Evolutionary conservation across 1,284 basidiomycete species (phyloP).

Genomic region (Cutaneotrichosporon curvatum): DNA sequence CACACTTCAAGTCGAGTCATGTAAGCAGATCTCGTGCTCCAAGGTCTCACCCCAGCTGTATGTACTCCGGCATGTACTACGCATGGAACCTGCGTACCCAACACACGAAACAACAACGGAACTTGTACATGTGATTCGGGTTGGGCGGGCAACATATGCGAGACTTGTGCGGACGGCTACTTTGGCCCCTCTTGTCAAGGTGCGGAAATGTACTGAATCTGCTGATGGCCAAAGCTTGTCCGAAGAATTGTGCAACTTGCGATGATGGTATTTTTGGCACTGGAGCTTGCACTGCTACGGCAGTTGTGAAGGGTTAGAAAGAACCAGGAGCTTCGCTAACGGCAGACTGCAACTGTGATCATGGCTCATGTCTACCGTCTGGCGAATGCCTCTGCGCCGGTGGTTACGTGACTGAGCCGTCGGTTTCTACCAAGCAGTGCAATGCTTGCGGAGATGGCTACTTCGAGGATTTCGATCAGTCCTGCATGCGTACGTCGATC

Average conservation of each 20-base stretch:
- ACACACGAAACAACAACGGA: not conserved
- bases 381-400: constrained; percentile 44
- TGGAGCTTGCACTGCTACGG: constrained; percentile 44
- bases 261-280: constrained; percentile 44
- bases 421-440: constrained; percentile 30
- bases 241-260: constrained; percentile 36
- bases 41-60: no score
- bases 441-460: constrained; percentile 44
- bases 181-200: constrained; percentile 40
- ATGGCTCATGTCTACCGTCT: constrained; percentile 40
- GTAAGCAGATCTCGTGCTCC: constrained; percentile 4
- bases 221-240: constrained; percentile 38
- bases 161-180: constrained; percentile 32
- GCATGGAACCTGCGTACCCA: constrained; percentile 21
- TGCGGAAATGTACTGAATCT: constrained; percentile 11
- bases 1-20: not conserved
- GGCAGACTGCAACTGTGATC: constrained; percentile 45
- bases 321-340: not conserved
- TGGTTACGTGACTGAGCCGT: constrained; percentile 41
- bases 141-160: constrained; percentile 31
- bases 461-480: constrained; percentile 27
- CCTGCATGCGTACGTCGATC: constrained; percentile 40
- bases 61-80: constrained; percentile 32
- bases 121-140: constrained; percentile 28
- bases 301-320: constrained; percentile 8